A percentile compares a stretch with the other conserved stretches of the same genome.
phyloP scores from a whole-genome alignment of 768 basidiomycete species.

The Suillus americanus region DNA sequence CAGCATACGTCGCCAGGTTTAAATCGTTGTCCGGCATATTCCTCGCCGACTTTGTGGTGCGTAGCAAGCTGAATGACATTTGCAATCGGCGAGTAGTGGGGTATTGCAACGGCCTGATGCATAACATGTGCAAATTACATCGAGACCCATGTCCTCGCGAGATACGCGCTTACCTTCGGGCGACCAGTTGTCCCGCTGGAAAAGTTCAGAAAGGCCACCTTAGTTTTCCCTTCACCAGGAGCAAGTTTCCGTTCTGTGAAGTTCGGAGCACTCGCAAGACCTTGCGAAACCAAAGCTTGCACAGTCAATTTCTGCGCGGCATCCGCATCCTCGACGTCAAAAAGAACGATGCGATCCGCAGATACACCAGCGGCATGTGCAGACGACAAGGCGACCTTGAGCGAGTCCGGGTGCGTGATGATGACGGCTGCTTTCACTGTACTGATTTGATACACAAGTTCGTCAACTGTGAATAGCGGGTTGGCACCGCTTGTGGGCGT shows the following conservation, averaged over 20 bases:
- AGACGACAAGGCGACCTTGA: constrained; percentile 44
- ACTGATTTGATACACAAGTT: constrained; percentile 57
- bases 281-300: constrained; percentile 47
- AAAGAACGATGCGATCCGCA: constrained; percentile 43
- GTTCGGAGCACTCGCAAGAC: constrained; percentile 35
- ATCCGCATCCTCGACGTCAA: constrained; percentile 28
- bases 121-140: background rate
- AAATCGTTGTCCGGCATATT: constrained; percentile 49
- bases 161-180: constrained; percentile 51
- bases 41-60: constrained; percentile 49
- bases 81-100: constrained; percentile 57
- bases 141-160: background rate
- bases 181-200: constrained; percentile 77
- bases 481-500: constrained; percentile 52
- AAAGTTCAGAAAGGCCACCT: constrained; percentile 69
- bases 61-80: constrained; percentile 61
- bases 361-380: constrained; percentile 40
- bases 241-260: constrained; percentile 53
- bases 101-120: constrained; percentile 57
- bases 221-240: constrained; percentile 64
- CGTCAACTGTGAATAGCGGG: constrained; percentile 55
- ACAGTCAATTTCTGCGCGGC: constrained; percentile 35
- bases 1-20: constrained; percentile 60
- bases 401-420: constrained; percentile 45
- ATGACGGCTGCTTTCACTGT: constrained; percentile 47